These are phyloP conservation scores for Pleomassaria siparia DNA, from an alignment of 2,329 filamentous ascomycete species.

Conservation along the genomic window DNA sequence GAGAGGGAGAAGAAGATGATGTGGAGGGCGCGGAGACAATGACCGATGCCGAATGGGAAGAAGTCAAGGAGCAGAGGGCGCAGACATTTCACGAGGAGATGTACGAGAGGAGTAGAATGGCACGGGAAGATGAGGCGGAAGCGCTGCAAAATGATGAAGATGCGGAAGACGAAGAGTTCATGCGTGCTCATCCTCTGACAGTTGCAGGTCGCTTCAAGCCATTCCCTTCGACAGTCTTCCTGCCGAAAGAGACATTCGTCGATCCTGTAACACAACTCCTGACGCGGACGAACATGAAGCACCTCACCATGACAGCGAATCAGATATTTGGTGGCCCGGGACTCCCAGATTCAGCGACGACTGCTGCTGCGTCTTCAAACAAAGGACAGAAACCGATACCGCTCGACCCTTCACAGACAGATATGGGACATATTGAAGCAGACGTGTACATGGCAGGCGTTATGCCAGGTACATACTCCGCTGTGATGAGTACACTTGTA, in stretches of 20 bases:
- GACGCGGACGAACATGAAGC: constrained; percentile 64
- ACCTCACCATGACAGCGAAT: constrained; percentile 72
- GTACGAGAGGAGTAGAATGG: constrained; percentile 47
- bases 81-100: constrained; percentile 35
- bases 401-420: constrained; percentile 63
- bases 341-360: constrained; percentile 76
- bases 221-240: constrained; percentile 69
- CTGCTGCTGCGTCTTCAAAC: constrained; percentile 54
- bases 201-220: constrained; percentile 73
- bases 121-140: constrained; percentile 44
- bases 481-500: constrained; percentile 66
- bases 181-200: constrained; percentile 74
- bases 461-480: constrained; percentile 71
- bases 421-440: constrained; percentile 74
- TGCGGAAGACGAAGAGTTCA: constrained; percentile 42
- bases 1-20: constrained; percentile 31
- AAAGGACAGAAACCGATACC: constrained; percentile 65
- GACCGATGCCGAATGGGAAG: constrained; percentile 38
- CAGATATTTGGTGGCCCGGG: constrained; percentile 73
- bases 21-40: constrained; percentile 26
- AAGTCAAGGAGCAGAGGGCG: constrained; percentile 34
- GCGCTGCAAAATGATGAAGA: constrained; percentile 36
- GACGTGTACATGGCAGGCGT: constrained; percentile 71
- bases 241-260: constrained; percentile 71
- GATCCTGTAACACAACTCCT: constrained; percentile 71